Evolutionary conservation across 1,284 basidiomycete species (phyloP), one percentile per base, ranked within the genome.

Genomic region (Polyporus tsugae): DNA sequence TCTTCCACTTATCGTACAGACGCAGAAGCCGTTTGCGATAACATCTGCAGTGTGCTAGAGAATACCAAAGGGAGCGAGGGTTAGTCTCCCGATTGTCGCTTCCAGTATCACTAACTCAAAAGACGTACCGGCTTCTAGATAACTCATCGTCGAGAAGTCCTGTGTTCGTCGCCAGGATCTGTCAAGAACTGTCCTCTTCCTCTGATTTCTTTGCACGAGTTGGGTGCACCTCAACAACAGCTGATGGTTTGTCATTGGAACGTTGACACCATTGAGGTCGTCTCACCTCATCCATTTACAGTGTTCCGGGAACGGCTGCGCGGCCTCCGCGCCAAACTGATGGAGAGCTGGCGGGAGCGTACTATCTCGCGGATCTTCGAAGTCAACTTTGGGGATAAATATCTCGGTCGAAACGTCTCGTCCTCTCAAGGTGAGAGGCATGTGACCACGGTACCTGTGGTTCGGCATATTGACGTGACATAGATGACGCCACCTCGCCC

Each of bases 271-370:
- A 25, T 55, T 29, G 25, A 19, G 25, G 15, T 17, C 22, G 4
- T 36, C 33, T 62, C 33, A 52, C 29, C 39, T 15, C 61, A 42
- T 57, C 17, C 19, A 11, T 35, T 22, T 22, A 25, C 68, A 89
- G 89, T 80, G n/a, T 87, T 89, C 75, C 82, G 80, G 62, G 74
- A 77, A 58, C 76, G 79, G 52, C 76, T 83, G 35, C 73, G 75
- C 44, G 73, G 69, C 2, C 73, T 91, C 15, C 82, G 85, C 72
- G 76, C 82, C 65, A 76, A 76, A 44, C 81, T 86, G 9, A 77
- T 89, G 66, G 78, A 82, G 63, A 79, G 78, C 41, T 91, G 91
- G 91, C 82, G 82, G 72, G 76, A 78, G 25, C 71, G 78, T 60
- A 80, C 81, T 6, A 79, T 89, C 17, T 80, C 71, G 7, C 74